These are phyloP conservation scores for Chrysopogon serrulatus DNA, from an alignment of 176 grass and related monocot genomes.

Conservation along the genomic window DNA sequence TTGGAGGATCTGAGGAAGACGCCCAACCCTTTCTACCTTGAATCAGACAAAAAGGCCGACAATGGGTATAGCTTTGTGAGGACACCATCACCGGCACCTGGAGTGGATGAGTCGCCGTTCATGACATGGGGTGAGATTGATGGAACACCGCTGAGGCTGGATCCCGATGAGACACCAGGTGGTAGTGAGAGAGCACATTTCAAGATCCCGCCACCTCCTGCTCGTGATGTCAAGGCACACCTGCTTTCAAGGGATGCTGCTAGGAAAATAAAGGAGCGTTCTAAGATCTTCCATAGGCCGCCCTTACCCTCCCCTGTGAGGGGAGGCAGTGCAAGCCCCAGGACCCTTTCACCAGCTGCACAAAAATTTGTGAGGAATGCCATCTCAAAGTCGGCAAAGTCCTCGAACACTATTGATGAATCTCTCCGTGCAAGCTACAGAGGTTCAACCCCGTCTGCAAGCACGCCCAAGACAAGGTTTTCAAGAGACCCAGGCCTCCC, in stretches of 20 bases:
- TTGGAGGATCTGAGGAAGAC: too few relatives aligned
- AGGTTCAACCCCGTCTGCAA: constrained; percentile 55
- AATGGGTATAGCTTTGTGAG: constrained; percentile 42
- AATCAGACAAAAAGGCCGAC: neutral
- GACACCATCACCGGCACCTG: too few relatives aligned
- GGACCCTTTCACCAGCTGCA: constrained; percentile 74
- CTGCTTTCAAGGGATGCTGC: constrained; percentile 83
- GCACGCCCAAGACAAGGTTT: constrained; percentile 76
- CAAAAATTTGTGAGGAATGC: constrained; percentile 93
- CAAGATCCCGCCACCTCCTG: constrained; percentile 73
- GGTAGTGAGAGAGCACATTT: constrained; percentile 55
- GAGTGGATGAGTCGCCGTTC: constrained; percentile 87
- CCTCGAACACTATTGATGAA: constrained; percentile 67
- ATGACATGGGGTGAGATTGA: constrained; percentile 99
- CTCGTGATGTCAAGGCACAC: constrained; percentile 79
- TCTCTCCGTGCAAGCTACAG: constrained; percentile 92
- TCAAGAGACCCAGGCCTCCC: constrained; percentile 70
- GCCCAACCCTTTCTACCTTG: too few relatives aligned
- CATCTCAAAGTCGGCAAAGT: constrained; percentile 78
- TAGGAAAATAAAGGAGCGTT: constrained; percentile 74
- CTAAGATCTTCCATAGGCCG: constrained; percentile 67
- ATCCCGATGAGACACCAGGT: constrained; percentile 47
- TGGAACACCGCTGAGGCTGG: constrained; percentile 79
- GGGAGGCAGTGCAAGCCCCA: constrained; percentile 82
- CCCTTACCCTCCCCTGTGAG: constrained; percentile 69